Evolutionary conservation across 345 rosid genomes (phyloP).

Genomic region (Noccaea caerulescens): DNA sequence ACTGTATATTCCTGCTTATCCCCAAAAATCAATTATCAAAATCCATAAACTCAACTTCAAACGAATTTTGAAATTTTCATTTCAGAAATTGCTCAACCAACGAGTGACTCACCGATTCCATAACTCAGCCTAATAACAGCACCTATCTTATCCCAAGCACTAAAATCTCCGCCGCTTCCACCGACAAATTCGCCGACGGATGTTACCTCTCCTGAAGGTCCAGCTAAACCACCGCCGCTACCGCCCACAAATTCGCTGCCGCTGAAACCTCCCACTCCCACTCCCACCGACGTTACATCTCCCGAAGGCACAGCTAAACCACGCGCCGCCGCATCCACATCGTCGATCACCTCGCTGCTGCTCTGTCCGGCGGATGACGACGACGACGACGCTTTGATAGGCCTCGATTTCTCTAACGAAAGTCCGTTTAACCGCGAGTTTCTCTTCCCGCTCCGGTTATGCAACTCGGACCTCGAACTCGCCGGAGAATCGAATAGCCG

Average conservation of each 20-base stretch:
- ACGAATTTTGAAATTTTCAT: too few species aligned
- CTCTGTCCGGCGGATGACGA: constrained; percentile 52
- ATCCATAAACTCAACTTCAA: background rate
- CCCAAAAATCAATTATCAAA: background rate
- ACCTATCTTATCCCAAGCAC: constrained; percentile 88
- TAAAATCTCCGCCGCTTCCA: constrained; percentile 56
- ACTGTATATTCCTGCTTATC: constrained; percentile 73
- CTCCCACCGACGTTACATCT: constrained; percentile 68
- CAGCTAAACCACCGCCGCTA: constrained; percentile 53
- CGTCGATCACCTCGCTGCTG: constrained; percentile 56
- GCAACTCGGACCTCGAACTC: constrained; percentile 32
- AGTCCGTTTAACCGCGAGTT: constrained; percentile 33
- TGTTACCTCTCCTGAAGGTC: constrained; percentile 73
- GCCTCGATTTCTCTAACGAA: constrained; percentile 27
- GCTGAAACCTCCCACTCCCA: constrained; percentile 33
- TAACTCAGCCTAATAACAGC: constrained; percentile 79
- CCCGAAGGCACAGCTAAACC: constrained; percentile 56
- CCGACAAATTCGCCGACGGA: constrained; percentile 67
- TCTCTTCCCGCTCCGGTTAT: constrained; percentile 7
- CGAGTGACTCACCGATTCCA: constrained; percentile 70
- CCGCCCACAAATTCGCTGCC: constrained; percentile 59
- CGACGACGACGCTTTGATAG: constrained; percentile 41
- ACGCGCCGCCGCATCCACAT: constrained; percentile 47
- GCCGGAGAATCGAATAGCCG: constrained; percentile 38
- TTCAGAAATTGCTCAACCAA: background rate